Evolutionary conservation across 352 stramenopile species (phyloP).

Genomic region (Pythium insidiosum): DNA sequence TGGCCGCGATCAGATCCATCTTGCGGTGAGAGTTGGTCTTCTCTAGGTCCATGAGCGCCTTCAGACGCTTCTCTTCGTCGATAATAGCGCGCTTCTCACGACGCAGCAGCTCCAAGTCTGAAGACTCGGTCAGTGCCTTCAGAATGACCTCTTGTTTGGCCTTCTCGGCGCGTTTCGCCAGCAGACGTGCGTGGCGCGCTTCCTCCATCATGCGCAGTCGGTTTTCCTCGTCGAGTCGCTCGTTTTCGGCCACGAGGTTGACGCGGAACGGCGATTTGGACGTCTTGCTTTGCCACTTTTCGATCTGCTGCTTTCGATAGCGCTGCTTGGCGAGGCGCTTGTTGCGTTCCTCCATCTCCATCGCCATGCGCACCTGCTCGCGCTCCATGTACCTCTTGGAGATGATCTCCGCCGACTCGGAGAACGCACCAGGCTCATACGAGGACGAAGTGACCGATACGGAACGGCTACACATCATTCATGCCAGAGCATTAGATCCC

Average conservation of each 20-base stretch:
- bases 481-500: neutral
- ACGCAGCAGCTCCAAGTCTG: slow-evolving; percentile 87
- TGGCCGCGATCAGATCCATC: slow-evolving; percentile 84
- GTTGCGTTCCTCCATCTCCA: slow-evolving; percentile 51
- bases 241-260: slow-evolving; percentile 91
- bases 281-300: slow-evolving; percentile 88
- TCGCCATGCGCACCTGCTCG: slow-evolving; percentile 49
- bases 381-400: slow-evolving; percentile 74
- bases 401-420: slow-evolving; percentile 67
- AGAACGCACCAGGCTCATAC: slow-evolving; percentile 27
- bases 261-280: slow-evolving; percentile 89
- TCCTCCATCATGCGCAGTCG: slow-evolving; percentile 77
- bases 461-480: slow-evolving; percentile 8
- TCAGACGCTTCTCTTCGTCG: slow-evolving; percentile 90
- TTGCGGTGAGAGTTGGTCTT: slow-evolving; percentile 92
- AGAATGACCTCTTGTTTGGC: slow-evolving; percentile 93
- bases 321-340: slow-evolving; percentile 55
- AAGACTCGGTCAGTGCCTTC: slow-evolving; percentile 84
- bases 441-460: slow-evolving; percentile 12
- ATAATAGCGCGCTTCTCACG: slow-evolving; percentile 93
- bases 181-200: slow-evolving; percentile 35
- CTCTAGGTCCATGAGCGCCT: slow-evolving; percentile 90
- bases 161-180: slow-evolving; percentile 71
- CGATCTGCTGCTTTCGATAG: slow-evolving; percentile 44
- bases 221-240: slow-evolving; percentile 89